A percentile compares a stretch with the other conserved stretches of the same genome.
Evolutionary conservation across 225 moss, liverwort and hornwort species (phyloP).

Genomic region (Climacium dendroides): DNA sequence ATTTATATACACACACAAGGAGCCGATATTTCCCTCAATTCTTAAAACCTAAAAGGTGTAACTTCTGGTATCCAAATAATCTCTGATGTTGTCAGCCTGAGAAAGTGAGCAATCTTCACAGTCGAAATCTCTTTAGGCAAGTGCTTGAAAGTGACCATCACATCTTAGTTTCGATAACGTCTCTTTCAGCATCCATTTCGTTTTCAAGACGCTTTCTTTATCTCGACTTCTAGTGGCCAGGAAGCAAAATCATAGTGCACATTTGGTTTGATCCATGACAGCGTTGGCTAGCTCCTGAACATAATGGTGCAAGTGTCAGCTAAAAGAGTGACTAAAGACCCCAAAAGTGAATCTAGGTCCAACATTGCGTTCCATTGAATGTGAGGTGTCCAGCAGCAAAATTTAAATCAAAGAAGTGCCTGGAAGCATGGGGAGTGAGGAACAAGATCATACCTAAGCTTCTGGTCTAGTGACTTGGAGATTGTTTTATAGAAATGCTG

Average conservation of each 20-base stretch:
- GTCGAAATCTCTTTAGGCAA: background rate
- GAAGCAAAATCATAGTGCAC: background rate
- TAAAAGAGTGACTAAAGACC: background rate
- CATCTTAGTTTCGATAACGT: background rate
- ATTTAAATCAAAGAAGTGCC: background rate
- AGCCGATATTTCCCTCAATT: background rate
- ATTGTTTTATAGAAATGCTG: conserved; percentile 42
- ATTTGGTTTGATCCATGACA: background rate
- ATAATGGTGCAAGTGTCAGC: background rate
- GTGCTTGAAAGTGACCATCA: background rate
- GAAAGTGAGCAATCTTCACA: background rate
- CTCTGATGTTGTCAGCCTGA: background rate
- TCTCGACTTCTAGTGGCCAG: background rate
- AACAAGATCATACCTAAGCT: conserved; percentile 15
- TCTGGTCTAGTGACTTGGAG: conserved; percentile 37
- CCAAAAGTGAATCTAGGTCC: background rate
- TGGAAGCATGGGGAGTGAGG: background rate
- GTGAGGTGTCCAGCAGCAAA: background rate
- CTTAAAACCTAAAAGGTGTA: background rate
- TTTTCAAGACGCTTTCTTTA: background rate
- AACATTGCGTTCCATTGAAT: background rate
- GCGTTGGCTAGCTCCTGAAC: conserved; percentile 5
- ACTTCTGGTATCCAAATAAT: background rate
- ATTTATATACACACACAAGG: background rate
- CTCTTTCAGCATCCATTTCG: background rate